phyloP scores from a whole-genome alignment of 805 yeast genomes.

The Zygoascus ofunaensis region DNA sequence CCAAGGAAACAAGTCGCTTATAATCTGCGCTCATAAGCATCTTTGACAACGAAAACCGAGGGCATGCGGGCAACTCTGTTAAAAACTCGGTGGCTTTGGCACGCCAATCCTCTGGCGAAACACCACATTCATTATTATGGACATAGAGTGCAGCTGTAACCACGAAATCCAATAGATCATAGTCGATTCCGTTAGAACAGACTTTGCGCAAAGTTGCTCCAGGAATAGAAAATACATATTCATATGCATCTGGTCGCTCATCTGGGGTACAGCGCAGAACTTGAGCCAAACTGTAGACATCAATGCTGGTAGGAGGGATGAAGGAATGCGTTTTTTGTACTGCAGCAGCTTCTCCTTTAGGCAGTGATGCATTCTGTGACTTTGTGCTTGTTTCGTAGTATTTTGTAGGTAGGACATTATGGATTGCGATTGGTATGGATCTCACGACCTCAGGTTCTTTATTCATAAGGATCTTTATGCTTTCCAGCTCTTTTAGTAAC shows the following conservation, averaged over 20 bases:
- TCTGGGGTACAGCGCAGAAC: constrained; percentile 13
- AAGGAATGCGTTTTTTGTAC: not conserved
- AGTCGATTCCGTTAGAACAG: constrained; percentile 16
- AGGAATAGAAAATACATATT: constrained; percentile 10
- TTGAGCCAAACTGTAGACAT: constrained; percentile 13
- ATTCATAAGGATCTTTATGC: not conserved
- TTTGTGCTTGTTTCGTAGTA: no score
- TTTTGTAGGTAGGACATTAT: constrained; percentile 12
- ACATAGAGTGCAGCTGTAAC: constrained; percentile 10
- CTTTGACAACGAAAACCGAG: constrained; percentile 9
- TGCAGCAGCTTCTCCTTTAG: not conserved
- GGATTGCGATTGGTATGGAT: constrained; percentile 9
- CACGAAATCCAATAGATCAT: constrained; percentile 18
- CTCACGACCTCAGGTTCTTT: not conserved
- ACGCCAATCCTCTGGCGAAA: constrained; percentile 2
- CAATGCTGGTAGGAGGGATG: constrained; percentile 10
- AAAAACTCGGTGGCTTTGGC: not conserved
- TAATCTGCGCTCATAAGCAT: constrained; percentile 1
- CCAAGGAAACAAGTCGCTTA: not conserved
- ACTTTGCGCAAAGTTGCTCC: constrained; percentile 5
- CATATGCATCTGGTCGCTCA: constrained; percentile 12
- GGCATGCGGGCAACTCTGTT: not conserved
- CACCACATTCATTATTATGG: not conserved
- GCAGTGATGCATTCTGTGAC: not conserved
- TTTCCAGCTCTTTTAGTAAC: constrained; percentile 10